Percentiles rank a stretch among this genome's conserved stretches.
phyloP scores from a whole-genome alignment of 225 moss, liverwort and hornwort species.

The Pleurozium schreberi region DNA sequence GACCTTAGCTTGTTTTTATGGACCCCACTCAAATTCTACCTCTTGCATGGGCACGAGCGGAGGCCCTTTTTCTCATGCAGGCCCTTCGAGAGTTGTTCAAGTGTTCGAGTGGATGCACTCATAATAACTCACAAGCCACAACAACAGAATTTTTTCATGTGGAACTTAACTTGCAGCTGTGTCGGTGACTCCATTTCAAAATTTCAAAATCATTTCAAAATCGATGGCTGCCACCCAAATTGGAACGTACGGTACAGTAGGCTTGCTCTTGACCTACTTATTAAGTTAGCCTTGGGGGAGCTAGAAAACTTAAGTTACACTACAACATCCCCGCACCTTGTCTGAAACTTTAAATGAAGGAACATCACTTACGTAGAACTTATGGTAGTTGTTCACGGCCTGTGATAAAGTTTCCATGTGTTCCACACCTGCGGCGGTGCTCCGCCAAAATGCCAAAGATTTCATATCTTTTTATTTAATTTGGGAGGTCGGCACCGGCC shows the following conservation, averaged over 20 bases:
- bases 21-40: neutral
- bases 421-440: neutral
- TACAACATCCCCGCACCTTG: neutral
- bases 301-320: neutral
- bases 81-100: fast-evolving
- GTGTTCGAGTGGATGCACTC: neutral
- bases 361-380: neutral
- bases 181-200: no score
- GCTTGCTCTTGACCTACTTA: neutral
- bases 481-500: neutral
- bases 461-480: neutral
- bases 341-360: neutral
- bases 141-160: neutral
- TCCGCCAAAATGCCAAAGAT: neutral
- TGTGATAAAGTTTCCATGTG: neutral
- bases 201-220: neutral
- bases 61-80: no score
- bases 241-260: neutral
- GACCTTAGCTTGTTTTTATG: neutral
- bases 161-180: neutral
- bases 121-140: neutral
- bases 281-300: neutral
- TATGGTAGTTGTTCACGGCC: no score
- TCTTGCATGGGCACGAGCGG: neutral
- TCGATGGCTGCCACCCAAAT: neutral